Conservation (phyloP, 257 asterid genomes). For the Solanum rostratum region DNA sequence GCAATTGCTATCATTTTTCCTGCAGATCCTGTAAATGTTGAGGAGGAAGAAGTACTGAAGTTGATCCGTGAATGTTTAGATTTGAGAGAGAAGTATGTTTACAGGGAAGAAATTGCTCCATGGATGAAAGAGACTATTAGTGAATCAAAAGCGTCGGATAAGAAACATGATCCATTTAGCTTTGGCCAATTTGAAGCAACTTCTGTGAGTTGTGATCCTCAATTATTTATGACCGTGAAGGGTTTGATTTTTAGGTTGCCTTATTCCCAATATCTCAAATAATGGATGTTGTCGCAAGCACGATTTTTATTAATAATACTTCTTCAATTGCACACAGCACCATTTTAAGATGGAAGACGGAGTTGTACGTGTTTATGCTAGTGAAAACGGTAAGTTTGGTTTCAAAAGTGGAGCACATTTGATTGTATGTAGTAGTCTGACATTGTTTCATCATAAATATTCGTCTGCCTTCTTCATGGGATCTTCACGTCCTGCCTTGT, state of each 20-base stretch:
- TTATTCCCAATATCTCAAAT: background rate
- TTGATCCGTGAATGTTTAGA: conserved; percentile 72
- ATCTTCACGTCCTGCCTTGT: background rate
- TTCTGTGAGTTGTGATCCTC: conserved; percentile 44
- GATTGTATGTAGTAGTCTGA: background rate
- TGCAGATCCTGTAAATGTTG: conserved; percentile 52
- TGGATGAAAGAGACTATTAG: conserved; percentile 36
- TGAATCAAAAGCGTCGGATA: conserved; percentile 22
- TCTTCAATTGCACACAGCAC: conserved; percentile 42
- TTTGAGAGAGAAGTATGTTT: conserved; percentile 75
- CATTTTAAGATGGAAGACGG: conserved; percentile 83
- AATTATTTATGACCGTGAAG: background rate
- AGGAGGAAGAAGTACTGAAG: conserved; percentile 76
- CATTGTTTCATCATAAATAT: background rate
- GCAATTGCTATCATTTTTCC: conserved; percentile 21
- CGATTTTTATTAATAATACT: conserved; percentile 13
- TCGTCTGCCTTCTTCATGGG: background rate
- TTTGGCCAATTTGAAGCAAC: conserved; percentile 68
- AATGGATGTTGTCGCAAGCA: background rate
- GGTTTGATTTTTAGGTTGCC: background rate
- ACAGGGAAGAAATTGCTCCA: conserved; percentile 64
- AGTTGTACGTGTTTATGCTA: conserved; percentile 73
- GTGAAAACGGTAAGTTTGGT: conserved; percentile 45
- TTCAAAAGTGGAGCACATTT: background rate
- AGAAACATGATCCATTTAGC: conserved; percentile 40